These are phyloP conservation scores for Torulaspora delbrueckii DNA, from an alignment of 805 yeast genomes.

Conservation along the genomic window DNA sequence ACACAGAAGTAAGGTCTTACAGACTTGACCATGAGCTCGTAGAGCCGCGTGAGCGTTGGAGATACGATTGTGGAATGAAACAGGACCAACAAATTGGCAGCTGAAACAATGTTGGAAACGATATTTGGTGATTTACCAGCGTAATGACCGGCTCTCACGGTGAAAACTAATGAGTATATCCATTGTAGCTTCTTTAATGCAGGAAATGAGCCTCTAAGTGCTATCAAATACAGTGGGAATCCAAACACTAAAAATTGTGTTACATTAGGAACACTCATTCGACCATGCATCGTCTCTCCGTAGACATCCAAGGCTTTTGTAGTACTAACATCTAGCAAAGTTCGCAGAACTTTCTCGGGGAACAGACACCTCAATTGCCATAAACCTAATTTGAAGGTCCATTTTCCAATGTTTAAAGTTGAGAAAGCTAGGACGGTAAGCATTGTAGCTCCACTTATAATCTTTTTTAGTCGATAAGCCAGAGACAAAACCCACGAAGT, in stretches of 20 bases:
- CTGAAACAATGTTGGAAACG: conserved; percentile 4
- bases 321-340: conserved; percentile 24
- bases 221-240: conserved; percentile 19
- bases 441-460: conserved; percentile 11
- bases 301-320: conserved; percentile 31
- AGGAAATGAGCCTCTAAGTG: conserved; percentile 6
- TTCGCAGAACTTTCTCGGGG: conserved; percentile 25
- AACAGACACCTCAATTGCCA: conserved; percentile 29
- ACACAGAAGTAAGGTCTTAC: conserved; percentile 15
- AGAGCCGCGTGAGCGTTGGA: conserved; percentile 12
- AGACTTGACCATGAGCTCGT: conserved; percentile 10
- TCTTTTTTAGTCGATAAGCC: conserved; percentile 2
- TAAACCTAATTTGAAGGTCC: conserved; percentile 23
- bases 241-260: conserved; percentile 21
- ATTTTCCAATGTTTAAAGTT: conserved; percentile 18
- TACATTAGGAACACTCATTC: conserved; percentile 16
- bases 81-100: conserved; percentile 7
- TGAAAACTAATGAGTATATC: conserved; percentile 17
- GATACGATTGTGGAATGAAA: conserved; percentile 6
- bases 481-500: conserved; percentile 5
- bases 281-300: conserved; percentile 21
- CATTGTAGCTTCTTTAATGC: conserved; percentile 13
- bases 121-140: conserved; percentile 1
- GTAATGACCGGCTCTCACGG: conserved; percentile 11
- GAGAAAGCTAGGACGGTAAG: conserved; percentile 7